Base-by-base conservation (phyloP, 176 grass and related monocot species). In the Bothriochloa decipiens region DNA sequence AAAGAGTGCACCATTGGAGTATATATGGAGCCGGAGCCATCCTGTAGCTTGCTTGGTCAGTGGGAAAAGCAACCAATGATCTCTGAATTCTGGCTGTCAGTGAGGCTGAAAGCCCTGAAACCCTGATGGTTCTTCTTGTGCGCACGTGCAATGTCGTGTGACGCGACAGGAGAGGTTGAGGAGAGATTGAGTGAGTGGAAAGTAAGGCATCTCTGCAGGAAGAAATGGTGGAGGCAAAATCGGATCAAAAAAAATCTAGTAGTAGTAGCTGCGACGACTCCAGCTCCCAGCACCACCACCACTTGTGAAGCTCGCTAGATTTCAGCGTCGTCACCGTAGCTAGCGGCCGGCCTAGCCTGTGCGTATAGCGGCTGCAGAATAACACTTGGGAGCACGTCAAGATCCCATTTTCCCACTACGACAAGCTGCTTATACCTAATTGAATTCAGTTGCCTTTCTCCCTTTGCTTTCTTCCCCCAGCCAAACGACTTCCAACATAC, bases 231-330 rank as follows among this genome's bases (percentile, higher is more conserved):
- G 23, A 72, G 43, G 66, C 66, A 65, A 83, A 83, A 77, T 83
- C 66, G 18, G n/a, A 81, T 81, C 53, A 72, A 88, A 73, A 88
- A 72, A 88, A 73, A 88, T 79, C 75, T 88, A 83, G 78, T 49
- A 2, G 63, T 20, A 28, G 61, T 28, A 29, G 16, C 64, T 36
- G 25, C 72, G 72, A 71, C 27, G 22, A 14, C 62, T 67, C 47
- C 69, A 47, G 66, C 74, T 16, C 46, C 67, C 11, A 25, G 0
- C 18, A 1, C 13, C 67, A 77, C 72, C 20, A 1, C 23, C 67
- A 77, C 78, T 40, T 40, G 57, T 52, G 64, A 60, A 82, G 20
- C 63, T 49, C 47, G 60, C 74, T 79, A 86, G 68, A 83, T 90
- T 79, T 90, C 60, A 25, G 60, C 37, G 18, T 40, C 36, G 17